These are phyloP conservation scores for Endocalyx cinctus DNA, from an alignment of 2,329 filamentous ascomycete genomes.

Conservation along the genomic window DNA sequence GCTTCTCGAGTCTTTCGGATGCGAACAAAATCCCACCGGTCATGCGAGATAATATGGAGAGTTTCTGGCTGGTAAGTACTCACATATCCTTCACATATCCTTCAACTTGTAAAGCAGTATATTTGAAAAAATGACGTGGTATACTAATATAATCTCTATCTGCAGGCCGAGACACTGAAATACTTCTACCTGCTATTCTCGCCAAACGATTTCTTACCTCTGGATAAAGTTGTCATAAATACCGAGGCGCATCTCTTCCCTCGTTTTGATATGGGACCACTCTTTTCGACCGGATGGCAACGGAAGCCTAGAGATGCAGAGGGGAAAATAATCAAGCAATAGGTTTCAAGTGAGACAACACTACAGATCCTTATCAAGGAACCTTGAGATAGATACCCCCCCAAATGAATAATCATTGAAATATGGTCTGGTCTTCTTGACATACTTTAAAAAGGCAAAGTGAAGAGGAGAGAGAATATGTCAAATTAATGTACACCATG, in stretches of 20 bases:
- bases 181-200: slow-evolving; percentile 97
- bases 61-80: slow-evolving; percentile 83
- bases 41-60: slow-evolving; percentile 90
- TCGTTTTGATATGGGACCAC: slow-evolving; percentile 71
- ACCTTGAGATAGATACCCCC: too few relatives aligned
- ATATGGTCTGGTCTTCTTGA: too few relatives aligned
- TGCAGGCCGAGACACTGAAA: slow-evolving; percentile 87
- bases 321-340: too few relatives aligned
- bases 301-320: slow-evolving; percentile 56
- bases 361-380: too few relatives aligned
- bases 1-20: slow-evolving; percentile 77
- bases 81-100: background rate
- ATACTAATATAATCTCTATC: slow-evolving; percentile 9
- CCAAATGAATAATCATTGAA: too few relatives aligned
- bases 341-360: too few relatives aligned
- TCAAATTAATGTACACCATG: too few relatives aligned
- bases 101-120: background rate
- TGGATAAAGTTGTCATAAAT: slow-evolving; percentile 88
- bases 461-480: too few relatives aligned
- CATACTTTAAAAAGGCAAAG: too few relatives aligned
- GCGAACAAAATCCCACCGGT: slow-evolving; percentile 67
- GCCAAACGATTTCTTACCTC: slow-evolving; percentile 71
- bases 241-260: slow-evolving; percentile 93
- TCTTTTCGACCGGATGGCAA: slow-evolving; percentile 79
- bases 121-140: background rate